phyloP scores from a whole-genome alignment of 768 basidiomycete species.

The Podaxis mareebaensis region DNA sequence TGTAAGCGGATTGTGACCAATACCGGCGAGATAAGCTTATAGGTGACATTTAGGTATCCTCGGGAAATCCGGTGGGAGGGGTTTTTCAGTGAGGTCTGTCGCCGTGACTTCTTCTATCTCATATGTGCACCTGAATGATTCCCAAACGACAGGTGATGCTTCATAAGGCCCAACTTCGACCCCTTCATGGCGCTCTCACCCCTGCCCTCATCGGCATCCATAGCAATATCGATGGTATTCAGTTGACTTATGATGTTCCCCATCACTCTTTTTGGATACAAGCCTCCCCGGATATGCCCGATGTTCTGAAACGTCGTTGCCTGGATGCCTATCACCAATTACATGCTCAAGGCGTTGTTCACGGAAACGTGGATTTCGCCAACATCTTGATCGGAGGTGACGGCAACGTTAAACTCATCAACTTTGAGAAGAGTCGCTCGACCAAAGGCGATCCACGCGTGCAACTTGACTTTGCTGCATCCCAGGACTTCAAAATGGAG shows the following conservation, averaged over 20 bases:
- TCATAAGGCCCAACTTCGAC: slow-evolving; percentile 48
- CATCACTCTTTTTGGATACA: slow-evolving; percentile 64
- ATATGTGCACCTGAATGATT: background rate
- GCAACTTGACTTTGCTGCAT: slow-evolving; percentile 35
- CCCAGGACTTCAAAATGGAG: slow-evolving; percentile 46
- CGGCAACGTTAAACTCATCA: slow-evolving; percentile 51
- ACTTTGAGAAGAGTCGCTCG: slow-evolving; percentile 47
- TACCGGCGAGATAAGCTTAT: background rate
- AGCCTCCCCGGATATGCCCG: slow-evolving; percentile 58
- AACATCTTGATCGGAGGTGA: slow-evolving; percentile 59
- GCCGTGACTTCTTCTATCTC: background rate
- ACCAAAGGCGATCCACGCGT: slow-evolving; percentile 28
- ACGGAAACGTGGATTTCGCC: slow-evolving; percentile 46
- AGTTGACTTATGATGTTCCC: slow-evolving; percentile 53
- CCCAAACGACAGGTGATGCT: slow-evolving; percentile 56
- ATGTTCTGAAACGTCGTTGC: slow-evolving; percentile 50
- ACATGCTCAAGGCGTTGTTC: slow-evolving; percentile 47
- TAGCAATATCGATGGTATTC: slow-evolving; percentile 36
- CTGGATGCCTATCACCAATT: slow-evolving; percentile 50
- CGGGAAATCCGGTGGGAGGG: slow-evolving; percentile 5
- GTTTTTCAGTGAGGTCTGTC: slow-evolving; percentile 14
- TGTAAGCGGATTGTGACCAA: background rate
- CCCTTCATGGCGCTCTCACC: slow-evolving; percentile 53
- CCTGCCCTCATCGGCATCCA: slow-evolving; percentile 55
- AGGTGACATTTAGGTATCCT: slow-evolving; percentile 9